phyloP scores from a whole-genome alignment of 2,329 filamentous ascomycete genomes.

The Fusarium subglutinans region DNA sequence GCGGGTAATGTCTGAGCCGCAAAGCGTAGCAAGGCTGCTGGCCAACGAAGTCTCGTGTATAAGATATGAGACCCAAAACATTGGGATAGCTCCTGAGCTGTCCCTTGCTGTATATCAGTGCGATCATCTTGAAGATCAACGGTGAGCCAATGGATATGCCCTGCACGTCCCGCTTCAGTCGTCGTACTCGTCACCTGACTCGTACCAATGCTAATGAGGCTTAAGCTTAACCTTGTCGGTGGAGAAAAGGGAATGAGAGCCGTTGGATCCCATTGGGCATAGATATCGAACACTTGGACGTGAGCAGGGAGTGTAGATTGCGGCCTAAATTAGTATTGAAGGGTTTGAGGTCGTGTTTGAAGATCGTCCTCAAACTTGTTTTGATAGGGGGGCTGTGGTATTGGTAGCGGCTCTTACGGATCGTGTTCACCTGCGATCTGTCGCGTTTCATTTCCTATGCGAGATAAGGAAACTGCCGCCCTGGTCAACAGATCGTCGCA shows the following conservation, averaged over 20 bases:
- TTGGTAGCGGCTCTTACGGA: not conserved
- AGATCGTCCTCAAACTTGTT: conserved; percentile 22
- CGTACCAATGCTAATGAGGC: conserved; percentile 8
- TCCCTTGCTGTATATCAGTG: conserved; percentile 15
- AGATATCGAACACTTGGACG: not conserved
- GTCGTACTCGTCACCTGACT: conserved; percentile 10
- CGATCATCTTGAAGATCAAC: conserved; percentile 24
- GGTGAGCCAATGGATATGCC: conserved; percentile 15
- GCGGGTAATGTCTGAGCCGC: conserved; percentile 12
- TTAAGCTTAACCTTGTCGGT: conserved; percentile 1
- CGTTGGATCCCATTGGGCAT: not conserved
- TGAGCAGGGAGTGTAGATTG: conserved; percentile 6
- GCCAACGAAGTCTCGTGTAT: not conserved
- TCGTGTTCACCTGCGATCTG: conserved; percentile 1
- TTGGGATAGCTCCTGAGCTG: not conserved
- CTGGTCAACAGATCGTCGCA: not conserved
- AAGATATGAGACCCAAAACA: not conserved
- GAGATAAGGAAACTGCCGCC: conserved; percentile 4
- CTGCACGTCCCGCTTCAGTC: conserved; percentile 1
- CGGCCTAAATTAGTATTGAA: not conserved
- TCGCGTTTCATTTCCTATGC: conserved; percentile 15
- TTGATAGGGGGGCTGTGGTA: conserved; percentile 3
- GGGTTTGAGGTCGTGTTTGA: not conserved
- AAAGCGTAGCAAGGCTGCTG: not conserved
- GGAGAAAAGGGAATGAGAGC: not conserved